These are phyloP conservation scores for Fusarium hostae DNA, from an alignment of 2,329 filamentous ascomycete genomes.

Conservation along the genomic window DNA sequence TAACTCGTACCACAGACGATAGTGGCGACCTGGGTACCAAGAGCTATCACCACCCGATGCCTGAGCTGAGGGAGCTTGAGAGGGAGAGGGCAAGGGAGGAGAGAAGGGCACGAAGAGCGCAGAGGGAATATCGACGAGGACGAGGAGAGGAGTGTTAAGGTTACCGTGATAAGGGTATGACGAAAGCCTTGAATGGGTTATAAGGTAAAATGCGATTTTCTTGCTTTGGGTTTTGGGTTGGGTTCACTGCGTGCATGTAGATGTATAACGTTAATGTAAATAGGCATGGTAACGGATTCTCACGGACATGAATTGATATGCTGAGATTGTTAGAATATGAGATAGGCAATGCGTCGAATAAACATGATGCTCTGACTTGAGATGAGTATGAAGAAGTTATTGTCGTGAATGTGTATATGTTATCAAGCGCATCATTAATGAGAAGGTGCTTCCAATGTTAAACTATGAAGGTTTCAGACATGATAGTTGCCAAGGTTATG, in stretches of 20 bases:
- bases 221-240: not conserved
- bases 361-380: not conserved
- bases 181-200: not conserved
- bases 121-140: conserved; percentile 49
- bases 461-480: not conserved
- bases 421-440: not conserved
- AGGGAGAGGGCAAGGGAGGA: conserved; percentile 50
- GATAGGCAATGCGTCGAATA: conserved; percentile 19
- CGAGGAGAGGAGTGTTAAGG: conserved; percentile 46
- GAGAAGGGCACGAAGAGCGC: conserved; percentile 48
- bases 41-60: conserved; percentile 66
- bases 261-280: conserved; percentile 35
- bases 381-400: not conserved
- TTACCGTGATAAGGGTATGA: not conserved
- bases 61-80: conserved; percentile 57
- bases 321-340: conserved; percentile 25
- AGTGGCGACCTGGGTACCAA: conserved; percentile 66
- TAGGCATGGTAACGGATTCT: conserved; percentile 29
- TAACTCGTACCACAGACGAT: conserved; percentile 53
- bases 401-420: not conserved
- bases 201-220: conserved; percentile 13
- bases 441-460: too few species aligned
- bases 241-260: conserved; percentile 16
- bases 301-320: conserved; percentile 27
- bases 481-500: not conserved